Conservation (phyloP, 495 filamentous ascomycete species). For the Neurospora sp. region DNA sequence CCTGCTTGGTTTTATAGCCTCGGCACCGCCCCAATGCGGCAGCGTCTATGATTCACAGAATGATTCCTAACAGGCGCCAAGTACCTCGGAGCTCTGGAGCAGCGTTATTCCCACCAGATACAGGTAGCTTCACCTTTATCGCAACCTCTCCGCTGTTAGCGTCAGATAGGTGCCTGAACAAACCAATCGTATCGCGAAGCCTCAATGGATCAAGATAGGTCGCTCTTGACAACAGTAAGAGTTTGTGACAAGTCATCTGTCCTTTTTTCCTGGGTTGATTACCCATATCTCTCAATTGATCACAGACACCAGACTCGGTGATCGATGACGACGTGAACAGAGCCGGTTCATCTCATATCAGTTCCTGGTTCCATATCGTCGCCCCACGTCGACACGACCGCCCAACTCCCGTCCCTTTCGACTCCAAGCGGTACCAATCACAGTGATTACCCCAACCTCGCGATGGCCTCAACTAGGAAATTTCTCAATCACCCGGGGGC, state of each 20-base stretch:
- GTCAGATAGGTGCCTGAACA: neutral
- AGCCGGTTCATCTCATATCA: neutral
- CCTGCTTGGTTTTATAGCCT: neutral
- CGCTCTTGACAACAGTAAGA: neutral
- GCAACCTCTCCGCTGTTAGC: neutral
- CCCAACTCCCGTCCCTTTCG: neutral
- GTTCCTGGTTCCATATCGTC: neutral
- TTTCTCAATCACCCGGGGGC: conserved; percentile 26
- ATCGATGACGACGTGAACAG: neutral
- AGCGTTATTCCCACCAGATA: neutral
- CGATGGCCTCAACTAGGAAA: conserved; percentile 5
- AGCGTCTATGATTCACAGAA: neutral
- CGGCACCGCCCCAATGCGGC: neutral
- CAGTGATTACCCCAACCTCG: neutral
- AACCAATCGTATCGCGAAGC: neutral
- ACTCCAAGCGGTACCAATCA: neutral
- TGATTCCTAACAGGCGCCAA: neutral
- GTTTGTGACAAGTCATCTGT: neutral
- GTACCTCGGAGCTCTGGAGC: neutral
- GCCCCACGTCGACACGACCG: neutral
- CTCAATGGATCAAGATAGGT: neutral
- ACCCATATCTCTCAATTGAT: neutral
- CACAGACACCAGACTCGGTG: neutral
- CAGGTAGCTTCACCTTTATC: neutral
- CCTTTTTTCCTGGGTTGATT: neutral